Base-by-base conservation (phyloP, 108 stramenopile genomes). In the Fragilaria radians region DNA sequence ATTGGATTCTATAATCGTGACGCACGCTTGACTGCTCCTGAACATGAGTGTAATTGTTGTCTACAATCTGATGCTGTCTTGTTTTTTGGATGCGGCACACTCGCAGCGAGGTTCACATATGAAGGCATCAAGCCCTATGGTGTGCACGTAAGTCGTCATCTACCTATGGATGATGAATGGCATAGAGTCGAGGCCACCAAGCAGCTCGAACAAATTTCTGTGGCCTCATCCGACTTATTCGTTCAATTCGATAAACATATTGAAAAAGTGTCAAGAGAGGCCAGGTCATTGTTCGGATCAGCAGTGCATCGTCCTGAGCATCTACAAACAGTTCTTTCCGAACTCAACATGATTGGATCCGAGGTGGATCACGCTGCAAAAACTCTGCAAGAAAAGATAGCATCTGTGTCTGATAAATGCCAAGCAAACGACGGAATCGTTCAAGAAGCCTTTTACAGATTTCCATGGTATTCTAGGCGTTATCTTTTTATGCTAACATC, bases 1-100 rank as follows among this genome's bases (percentile, higher is more conserved):
- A 77, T 88, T 0, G 86, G 77, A 49, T 97, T 96, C 63, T 96
- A 97, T 77, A 97, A 97, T 56, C 78, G 91, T 25, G 71, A 86
- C 33, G 86, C 83, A 18, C 62, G 80, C 3, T 73, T 90, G 49
- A 90, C 87, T 71, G 80, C 86, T 28, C 77, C 73, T 5, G 85
- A 77, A 9, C 75, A 81, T 52, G 22, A 51, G 22, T 96, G 93
- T 58, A 54, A 52, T 1, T 94, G 93, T 67, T 68, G 56, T 27
- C 54, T 94, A 59, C 94, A 93, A 77, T 64, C 88, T 27, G 69
- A 81, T 51, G 70, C 91, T 48, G 72, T 75, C 0, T 65, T 98
- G n/a, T 95, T 78, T 64, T 96, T 95, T 76, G 92, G 90, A 2
- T 85, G 89, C 59, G 90, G 89, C 0, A 77, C 71, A 17, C 75